Conservation (phyloP, 305 asterid genomes). For the Fraxinus paxiana region DNA sequence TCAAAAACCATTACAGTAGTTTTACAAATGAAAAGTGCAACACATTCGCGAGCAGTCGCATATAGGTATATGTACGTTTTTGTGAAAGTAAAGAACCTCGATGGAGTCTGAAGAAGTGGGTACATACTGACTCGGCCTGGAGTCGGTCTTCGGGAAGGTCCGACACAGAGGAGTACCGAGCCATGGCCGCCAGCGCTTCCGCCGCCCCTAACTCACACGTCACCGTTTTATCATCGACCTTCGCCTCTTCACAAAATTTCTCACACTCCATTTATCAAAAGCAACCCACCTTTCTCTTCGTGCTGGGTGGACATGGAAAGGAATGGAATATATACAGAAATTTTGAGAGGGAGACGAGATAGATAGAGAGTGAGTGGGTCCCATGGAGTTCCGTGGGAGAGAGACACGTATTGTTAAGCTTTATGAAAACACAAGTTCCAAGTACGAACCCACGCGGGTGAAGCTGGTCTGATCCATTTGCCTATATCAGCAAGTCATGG, state of each 20-base stretch:
- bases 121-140: background rate
- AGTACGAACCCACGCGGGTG: background rate
- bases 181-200: conserved; percentile 38
- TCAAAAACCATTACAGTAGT: background rate
- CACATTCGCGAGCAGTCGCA: background rate
- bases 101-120: background rate
- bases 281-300: background rate
- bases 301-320: background rate
- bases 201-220: conserved; percentile 39
- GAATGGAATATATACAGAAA: background rate
- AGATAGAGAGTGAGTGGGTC: background rate
- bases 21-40: background rate
- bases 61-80: background rate
- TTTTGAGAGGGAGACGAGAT: background rate
- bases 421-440: background rate
- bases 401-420: background rate
- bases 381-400: background rate
- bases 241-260: background rate
- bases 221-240: conserved; percentile 11
- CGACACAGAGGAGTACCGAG: conserved; percentile 12
- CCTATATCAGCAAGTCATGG: background rate
- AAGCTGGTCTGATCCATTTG: background rate
- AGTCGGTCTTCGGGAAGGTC: background rate
- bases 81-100: conserved; percentile 14
- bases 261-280: conserved; percentile 8